Conservation (phyloP, 2,329 filamentous ascomycete species). For the Exophiala spinifera region DNA sequence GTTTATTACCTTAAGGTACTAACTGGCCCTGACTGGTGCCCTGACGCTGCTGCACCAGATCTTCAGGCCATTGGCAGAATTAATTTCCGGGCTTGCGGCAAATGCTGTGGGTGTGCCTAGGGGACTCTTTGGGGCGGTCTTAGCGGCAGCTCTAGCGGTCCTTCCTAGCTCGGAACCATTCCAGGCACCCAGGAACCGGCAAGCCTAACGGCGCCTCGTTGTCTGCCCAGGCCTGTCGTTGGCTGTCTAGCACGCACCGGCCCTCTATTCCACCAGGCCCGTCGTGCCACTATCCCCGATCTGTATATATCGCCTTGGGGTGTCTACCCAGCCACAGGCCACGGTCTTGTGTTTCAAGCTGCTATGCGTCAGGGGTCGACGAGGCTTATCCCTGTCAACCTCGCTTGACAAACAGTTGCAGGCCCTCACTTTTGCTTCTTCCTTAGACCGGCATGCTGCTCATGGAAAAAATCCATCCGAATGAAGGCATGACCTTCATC, state of each 20-base stretch:
- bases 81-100: conserved; percentile 1
- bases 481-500: background rate
- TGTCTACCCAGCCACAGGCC: conserved; percentile 1
- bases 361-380: background rate
- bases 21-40: no score
- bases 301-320: background rate
- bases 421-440: background rate
- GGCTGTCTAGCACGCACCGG: background rate
- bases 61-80: background rate
- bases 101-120: background rate
- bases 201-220: background rate
- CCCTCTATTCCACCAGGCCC: no score
- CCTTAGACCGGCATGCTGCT: background rate
- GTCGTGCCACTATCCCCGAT: background rate
- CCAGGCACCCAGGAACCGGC: background rate
- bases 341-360: background rate
- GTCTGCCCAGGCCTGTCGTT: background rate
- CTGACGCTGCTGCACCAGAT: no score
- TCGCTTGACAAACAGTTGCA: background rate
- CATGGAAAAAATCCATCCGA: background rate
- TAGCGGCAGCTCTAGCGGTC: conserved; percentile 1
- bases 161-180: background rate
- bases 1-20: no score
- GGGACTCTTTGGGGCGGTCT: background rate
- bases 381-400: background rate